Percentiles rank a stretch among this genome's conserved stretches.
These are phyloP conservation scores for Aureobasidium sp. DNA, from an alignment of 2,329 filamentous ascomycete genomes.

Conservation along the genomic window DNA sequence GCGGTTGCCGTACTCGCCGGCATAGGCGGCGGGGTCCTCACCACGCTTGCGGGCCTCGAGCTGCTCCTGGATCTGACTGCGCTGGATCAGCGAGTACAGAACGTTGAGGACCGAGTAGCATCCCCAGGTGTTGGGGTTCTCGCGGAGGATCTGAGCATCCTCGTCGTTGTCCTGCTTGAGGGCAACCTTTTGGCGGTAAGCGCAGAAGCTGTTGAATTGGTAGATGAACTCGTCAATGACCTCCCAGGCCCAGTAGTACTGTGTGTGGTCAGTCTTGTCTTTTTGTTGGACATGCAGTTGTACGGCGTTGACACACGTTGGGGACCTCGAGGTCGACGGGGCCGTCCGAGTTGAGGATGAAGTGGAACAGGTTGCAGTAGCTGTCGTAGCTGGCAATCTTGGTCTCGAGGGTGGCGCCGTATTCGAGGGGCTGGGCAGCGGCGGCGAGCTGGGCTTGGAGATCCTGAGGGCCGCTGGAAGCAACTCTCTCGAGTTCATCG, in stretches of 20 bases:
- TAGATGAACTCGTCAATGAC: conserved; percentile 99
- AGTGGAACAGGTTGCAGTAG: conserved; percentile 99
- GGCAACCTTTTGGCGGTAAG: conserved; percentile 88
- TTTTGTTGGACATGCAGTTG: conserved; percentile 16
- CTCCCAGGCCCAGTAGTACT: conserved; percentile 99
- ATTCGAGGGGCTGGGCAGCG: conserved; percentile 91
- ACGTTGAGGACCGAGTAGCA: conserved; percentile 99
- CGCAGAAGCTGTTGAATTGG: conserved; percentile 99
- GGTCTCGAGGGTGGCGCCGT: conserved; percentile 88
- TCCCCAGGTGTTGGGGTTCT: conserved; percentile 98
- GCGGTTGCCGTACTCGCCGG: conserved; percentile 90
- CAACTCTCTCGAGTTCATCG: conserved; percentile 64
- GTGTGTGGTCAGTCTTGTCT: conserved; percentile 1
- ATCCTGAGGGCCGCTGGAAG: conserved; percentile 68
- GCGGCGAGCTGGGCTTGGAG: conserved; percentile 87
- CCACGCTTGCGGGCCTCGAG: conserved; percentile 88
- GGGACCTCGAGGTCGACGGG: conserved; percentile 95
- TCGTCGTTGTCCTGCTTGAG: conserved; percentile 79
- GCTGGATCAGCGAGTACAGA: conserved; percentile 96
- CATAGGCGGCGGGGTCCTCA: conserved; percentile 80
- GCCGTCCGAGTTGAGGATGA: conserved; percentile 98
- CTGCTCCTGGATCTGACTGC: conserved; percentile 97
- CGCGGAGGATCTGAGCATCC: conserved; percentile 81
- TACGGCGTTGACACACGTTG: conserved; percentile 60
- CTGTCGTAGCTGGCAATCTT: conserved; percentile 99